Conservation (phyloP, 1,284 basidiomycete genomes). For the Puccinia horiana region DNA sequence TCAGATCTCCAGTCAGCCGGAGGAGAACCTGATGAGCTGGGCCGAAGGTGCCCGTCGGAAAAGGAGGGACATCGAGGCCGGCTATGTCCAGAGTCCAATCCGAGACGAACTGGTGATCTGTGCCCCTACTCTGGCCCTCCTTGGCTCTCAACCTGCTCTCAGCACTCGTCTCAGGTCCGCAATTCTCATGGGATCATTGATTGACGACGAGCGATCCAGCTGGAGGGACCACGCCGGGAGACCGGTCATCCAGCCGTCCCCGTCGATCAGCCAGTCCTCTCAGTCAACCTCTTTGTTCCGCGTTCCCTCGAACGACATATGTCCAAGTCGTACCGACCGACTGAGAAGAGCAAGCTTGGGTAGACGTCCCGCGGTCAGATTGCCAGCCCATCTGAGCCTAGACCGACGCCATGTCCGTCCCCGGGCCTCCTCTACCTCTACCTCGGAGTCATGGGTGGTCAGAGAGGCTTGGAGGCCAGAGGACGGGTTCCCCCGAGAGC, state of each 20-base stretch:
- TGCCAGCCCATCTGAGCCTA: neutral
- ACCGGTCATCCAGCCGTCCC: neutral
- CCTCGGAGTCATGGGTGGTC: slow-evolving; percentile 2
- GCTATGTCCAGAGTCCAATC: too few relatives aligned
- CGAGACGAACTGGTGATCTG: neutral
- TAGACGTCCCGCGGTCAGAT: neutral
- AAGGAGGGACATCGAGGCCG: neutral
- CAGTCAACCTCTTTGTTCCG: neutral
- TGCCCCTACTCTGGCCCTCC: neutral
- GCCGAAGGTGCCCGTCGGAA: neutral
- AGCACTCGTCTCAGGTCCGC: neutral
- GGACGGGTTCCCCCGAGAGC: neutral
- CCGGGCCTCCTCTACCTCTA: neutral
- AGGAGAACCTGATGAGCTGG: slow-evolving; percentile 12
- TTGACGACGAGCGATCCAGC: neutral
- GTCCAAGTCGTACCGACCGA: too few relatives aligned
- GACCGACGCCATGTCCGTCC: neutral
- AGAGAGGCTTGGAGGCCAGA: neutral
- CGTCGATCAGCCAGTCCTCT: neutral
- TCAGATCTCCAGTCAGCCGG: neutral
- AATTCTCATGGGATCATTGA: neutral
- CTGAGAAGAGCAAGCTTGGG: neutral
- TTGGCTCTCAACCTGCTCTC: neutral
- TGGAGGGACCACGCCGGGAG: neutral
- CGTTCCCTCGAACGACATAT: too few relatives aligned